Base-by-base conservation (phyloP, 2,329 filamentous ascomycete genomes). In the Purpureocillium lavendulum region DNA sequence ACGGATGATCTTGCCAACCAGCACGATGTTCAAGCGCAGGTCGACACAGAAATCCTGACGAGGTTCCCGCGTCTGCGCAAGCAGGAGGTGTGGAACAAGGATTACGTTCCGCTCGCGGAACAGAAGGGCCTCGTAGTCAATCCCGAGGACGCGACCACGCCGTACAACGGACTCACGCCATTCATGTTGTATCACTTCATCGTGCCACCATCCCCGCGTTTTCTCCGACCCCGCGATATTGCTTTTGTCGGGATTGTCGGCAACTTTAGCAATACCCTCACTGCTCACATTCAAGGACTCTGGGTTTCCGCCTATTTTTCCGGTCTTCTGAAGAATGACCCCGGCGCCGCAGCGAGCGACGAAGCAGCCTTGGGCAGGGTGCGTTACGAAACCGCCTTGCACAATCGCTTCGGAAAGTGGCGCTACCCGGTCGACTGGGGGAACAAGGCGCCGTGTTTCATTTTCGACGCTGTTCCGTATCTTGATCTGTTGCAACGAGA, bases 381-480 rank as follows among this genome's bases (percentile, higher is more conserved):
- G 14, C 62, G 58, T 39, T 67, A 70, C 45, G 71, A 82, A 48
- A 76, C 80, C 0, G 70, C 80, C 17, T 61, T 87, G 35, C 69
- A 82, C 52, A 78, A 72, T 15, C 75, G 82, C 30, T 90, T 82
- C 54, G 80, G 81, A 4, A 77, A 71, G 46, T 82, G 80, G 73
- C 70, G 84, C 18, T 84, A 84, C 49, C 77, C 81, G 1, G 70
- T 65, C 4, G 83, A 82, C 0, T 80, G 77, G 51, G 82, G 82
- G 1, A 66, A 64, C 30, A 70, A 67, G 52, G 67, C 72, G 42
- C 80, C 80, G 0, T 83, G 86, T 55, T 80, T 88, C 47, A 79
- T 85, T 14, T 89, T 90, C 52, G 86, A 92, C 56, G 73, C 73
- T 0, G 56, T 90, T 39, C 83, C 83, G 4, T 92, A 87, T 42